Percentiles rank a stretch among this genome's conserved stretches.
phyloP scores from a whole-genome alignment of 345 rosid species.

The Eucalyptus brandiana region DNA sequence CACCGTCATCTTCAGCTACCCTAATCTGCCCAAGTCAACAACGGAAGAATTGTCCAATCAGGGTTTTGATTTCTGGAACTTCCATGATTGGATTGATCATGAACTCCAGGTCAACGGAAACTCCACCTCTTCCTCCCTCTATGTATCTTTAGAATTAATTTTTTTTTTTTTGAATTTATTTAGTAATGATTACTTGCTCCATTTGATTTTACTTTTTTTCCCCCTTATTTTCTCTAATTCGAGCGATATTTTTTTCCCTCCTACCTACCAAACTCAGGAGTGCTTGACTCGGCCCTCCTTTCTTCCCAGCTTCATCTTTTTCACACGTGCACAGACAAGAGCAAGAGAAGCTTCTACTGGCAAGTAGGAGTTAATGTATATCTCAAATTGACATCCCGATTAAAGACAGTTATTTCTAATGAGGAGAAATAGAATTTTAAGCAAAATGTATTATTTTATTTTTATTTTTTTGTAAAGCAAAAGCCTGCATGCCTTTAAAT shows the following conservation, averaged over 20 bases:
- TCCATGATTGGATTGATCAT: neutral
- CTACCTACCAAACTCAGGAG: neutral
- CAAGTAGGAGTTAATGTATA: neutral
- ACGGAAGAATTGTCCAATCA: neutral
- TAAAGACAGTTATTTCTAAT: neutral
- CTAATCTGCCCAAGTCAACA: neutral
- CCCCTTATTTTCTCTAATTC: neutral
- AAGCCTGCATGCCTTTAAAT: neutral
- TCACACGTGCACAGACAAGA: neutral
- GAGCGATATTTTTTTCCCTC: neutral
- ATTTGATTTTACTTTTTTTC: neutral
- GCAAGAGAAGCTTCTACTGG: neutral
- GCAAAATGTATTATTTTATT: neutral
- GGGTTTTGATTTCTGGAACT: neutral
- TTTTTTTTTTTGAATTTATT: neutral
- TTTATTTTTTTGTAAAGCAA: neutral
- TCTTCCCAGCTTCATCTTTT: neutral
- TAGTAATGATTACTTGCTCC: neutral
- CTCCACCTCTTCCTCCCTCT: neutral
- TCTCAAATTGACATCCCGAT: neutral
- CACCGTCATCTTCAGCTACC: neutral
- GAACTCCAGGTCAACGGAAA: neutral
- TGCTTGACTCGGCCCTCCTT: neutral
- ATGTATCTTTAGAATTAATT: neutral
- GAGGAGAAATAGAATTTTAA: neutral